Evolutionary conservation across 2,329 filamentous ascomycete genomes (phyloP).

Genomic region (Coleophoma crateriformis): DNA sequence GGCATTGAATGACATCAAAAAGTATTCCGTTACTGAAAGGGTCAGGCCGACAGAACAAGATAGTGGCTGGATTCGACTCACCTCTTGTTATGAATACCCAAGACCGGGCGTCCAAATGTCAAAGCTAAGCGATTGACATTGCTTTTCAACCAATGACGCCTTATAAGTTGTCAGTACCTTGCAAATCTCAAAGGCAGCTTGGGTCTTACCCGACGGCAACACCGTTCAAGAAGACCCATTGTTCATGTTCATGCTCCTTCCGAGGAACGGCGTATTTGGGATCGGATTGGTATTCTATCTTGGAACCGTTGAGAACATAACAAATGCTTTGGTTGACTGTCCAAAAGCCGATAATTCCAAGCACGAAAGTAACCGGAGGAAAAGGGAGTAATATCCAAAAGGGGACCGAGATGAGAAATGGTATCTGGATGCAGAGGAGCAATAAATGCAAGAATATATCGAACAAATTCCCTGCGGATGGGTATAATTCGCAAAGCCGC

Average conservation of each 20-base stretch:
- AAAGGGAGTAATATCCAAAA: constrained; percentile 40
- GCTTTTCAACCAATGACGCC: constrained; percentile 60
- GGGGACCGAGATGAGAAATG: constrained; percentile 55
- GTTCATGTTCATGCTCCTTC: constrained; percentile 49
- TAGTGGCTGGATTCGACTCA: constrained; percentile 23
- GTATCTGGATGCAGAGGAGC: constrained; percentile 52
- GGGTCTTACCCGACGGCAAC: constrained; percentile 53
- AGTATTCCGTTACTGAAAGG: constrained; percentile 50
- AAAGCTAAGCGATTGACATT: constrained; percentile 67
- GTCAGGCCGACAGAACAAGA: not conserved
- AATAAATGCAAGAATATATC: constrained; percentile 52
- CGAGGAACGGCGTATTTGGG: constrained; percentile 44
- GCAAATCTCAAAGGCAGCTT: constrained; percentile 8
- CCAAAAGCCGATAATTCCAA: constrained; percentile 37
- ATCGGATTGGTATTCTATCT: constrained; percentile 44
- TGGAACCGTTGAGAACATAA: constrained; percentile 45
- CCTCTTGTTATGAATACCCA: constrained; percentile 72
- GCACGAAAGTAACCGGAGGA: constrained; percentile 35
- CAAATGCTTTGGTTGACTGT: constrained; percentile 45
- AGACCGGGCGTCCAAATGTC: constrained; percentile 66
- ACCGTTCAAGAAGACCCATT: constrained; percentile 79
- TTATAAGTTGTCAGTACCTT: constrained; percentile 18
- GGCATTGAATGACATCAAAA: constrained; percentile 72
- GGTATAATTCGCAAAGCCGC: constrained; percentile 58
- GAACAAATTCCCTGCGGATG: constrained; percentile 49